Percentiles rank a stretch among this genome's conserved stretches.
Evolutionary conservation across 1,284 basidiomycete genomes (phyloP).

Genomic region (Malassezia dermatis): DNA sequence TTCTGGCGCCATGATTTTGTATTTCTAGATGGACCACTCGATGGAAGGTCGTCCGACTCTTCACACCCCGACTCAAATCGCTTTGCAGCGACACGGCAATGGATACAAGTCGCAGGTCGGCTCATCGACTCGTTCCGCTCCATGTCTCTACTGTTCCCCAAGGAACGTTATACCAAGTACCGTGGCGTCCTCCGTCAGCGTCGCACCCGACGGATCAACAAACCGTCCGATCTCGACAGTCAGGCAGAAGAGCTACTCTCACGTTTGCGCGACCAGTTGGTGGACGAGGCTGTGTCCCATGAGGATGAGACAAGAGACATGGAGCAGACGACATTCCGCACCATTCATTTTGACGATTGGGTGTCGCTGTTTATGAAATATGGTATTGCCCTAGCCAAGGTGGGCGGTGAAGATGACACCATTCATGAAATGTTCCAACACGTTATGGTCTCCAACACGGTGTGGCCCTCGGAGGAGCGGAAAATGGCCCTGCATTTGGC

Average conservation of each 20-base stretch:
- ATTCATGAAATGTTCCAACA: slow-evolving; percentile 62
- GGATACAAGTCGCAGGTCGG: slow-evolving; percentile 72
- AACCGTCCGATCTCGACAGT: slow-evolving; percentile 15
- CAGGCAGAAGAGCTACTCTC: slow-evolving; percentile 65
- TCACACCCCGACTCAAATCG: slow-evolving; percentile 22
- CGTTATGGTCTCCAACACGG: slow-evolving; percentile 53
- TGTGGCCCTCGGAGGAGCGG: slow-evolving; percentile 30
- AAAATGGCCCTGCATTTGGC: slow-evolving; percentile 28
- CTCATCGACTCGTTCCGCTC: slow-evolving; percentile 78
- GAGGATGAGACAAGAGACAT: slow-evolving; percentile 33
- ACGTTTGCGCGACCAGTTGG: slow-evolving; percentile 63
- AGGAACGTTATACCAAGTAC: slow-evolving; percentile 51
- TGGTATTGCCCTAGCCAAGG: slow-evolving; percentile 63
- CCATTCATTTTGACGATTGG: slow-evolving; percentile 78
- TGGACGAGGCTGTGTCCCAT: slow-evolving; percentile 50
- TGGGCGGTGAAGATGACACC: slow-evolving; percentile 54
- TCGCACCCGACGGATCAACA: slow-evolving; percentile 3
- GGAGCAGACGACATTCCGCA: slow-evolving; percentile 56
- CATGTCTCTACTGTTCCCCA: slow-evolving; percentile 69
- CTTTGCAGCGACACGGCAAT: slow-evolving; percentile 52
- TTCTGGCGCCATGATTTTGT: slow-evolving; percentile 37
- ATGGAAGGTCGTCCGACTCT: neutral
- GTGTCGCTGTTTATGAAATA: slow-evolving; percentile 68
- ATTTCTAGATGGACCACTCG: slow-evolving; percentile 21
- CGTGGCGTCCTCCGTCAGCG: slow-evolving; percentile 15